A percentile compares a stretch with the other conserved stretches of the same genome.
These are phyloP conservation scores for Stachybotrys echinatus DNA, from an alignment of 2,329 filamentous ascomycete genomes.

Conservation along the genomic window DNA sequence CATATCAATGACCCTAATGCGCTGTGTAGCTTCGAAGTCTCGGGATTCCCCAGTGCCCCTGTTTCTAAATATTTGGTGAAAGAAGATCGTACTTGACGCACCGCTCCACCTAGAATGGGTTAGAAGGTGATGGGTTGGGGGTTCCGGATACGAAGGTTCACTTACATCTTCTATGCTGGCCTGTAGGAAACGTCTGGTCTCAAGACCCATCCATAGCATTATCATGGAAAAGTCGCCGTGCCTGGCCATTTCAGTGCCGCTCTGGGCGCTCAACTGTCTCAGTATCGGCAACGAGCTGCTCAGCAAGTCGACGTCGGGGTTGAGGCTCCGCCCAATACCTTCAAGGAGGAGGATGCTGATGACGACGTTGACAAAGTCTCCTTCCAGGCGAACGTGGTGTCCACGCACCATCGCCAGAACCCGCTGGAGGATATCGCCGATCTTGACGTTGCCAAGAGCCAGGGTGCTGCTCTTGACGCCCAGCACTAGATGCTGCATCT, in stretches of 20 bases:
- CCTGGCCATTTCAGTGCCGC: conserved; percentile 63
- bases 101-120: conserved; percentile 59
- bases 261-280: conserved; percentile 76
- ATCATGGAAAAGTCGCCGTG: conserved; percentile 79
- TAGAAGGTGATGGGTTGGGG: conserved; percentile 5
- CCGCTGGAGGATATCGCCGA: conserved; percentile 88
- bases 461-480: conserved; percentile 87
- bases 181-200: conserved; percentile 83
- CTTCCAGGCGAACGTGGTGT: conserved; percentile 91
- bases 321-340: conserved; percentile 82
- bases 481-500: conserved; percentile 94
- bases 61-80: conserved; percentile 71
- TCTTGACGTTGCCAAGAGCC: conserved; percentile 89
- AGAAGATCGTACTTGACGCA: conserved; percentile 89
- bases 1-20: not conserved
- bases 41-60: conserved; percentile 4
- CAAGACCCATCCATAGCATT: conserved; percentile 84
- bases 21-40: not conserved
- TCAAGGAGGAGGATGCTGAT: conserved; percentile 90
- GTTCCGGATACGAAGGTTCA: not conserved
- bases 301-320: conserved; percentile 84
- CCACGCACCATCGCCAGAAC: conserved; percentile 86
- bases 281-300: conserved; percentile 83
- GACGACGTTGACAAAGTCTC: conserved; percentile 97
- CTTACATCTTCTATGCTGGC: conserved; percentile 82